These are phyloP conservation scores for Erucastrum elatum DNA, from an alignment of 345 rosid species.

Conservation along the genomic window DNA sequence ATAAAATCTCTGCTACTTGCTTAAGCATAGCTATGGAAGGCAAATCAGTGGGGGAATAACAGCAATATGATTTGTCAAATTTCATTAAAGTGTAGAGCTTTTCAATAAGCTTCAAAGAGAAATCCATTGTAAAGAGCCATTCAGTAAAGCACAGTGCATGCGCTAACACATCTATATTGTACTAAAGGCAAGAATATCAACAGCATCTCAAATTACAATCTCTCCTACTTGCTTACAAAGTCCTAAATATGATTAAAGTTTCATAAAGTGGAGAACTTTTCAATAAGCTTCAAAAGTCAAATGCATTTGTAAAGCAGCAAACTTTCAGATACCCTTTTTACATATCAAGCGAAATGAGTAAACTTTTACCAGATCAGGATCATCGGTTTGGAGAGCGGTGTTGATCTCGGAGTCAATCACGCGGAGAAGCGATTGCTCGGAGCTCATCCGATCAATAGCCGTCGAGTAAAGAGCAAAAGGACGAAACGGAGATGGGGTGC, in stretches of 20 bases:
- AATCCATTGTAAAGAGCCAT: neutral
- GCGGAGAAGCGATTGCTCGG: constrained; percentile 61
- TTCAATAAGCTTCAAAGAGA: neutral
- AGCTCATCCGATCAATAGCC: constrained; percentile 40
- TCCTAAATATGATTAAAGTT: neutral
- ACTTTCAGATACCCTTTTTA: neutral
- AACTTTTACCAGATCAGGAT: constrained; percentile 45
- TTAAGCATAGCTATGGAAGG: neutral
- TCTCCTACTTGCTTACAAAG: too few species aligned
- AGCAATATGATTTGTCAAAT: neutral
- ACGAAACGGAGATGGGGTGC: constrained; percentile 17
- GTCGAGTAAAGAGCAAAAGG: constrained; percentile 49
- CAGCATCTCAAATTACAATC: too few species aligned
- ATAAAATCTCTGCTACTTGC: neutral
- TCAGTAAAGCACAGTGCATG: too few species aligned
- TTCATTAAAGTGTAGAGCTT: constrained; percentile 1
- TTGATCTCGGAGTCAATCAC: constrained; percentile 65
- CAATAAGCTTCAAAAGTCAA: neutral
- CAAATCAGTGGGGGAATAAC: neutral
- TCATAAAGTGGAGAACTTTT: neutral
- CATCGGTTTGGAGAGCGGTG: constrained; percentile 54
- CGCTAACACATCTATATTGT: too few species aligned
- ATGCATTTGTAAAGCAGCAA: neutral
- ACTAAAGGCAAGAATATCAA: too few species aligned
- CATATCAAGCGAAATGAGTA: neutral